phyloP scores from a whole-genome alignment of 148 eudicot species.

The Rhododendron ovatum region DNA sequence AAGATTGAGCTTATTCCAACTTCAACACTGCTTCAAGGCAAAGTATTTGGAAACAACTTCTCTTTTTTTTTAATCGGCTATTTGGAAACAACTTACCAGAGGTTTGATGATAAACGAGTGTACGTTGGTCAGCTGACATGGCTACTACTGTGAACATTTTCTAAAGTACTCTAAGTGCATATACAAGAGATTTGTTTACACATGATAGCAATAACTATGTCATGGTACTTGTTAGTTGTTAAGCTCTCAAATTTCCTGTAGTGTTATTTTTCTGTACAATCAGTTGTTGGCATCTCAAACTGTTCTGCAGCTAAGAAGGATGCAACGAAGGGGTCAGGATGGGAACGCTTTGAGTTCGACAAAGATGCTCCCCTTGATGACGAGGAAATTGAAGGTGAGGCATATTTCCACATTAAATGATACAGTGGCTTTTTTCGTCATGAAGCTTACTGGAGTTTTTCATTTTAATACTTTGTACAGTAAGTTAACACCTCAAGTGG shows the following conservation, averaged over 20 bases:
- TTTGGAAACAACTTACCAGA: neutral
- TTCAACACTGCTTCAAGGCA: neutral
- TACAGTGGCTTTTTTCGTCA: neutral
- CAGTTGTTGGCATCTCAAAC: slow-evolving; percentile 1
- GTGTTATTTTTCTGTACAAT: neutral
- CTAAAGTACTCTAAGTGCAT: neutral
- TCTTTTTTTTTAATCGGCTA: too few species aligned
- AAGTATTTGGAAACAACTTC: neutral
- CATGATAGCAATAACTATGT: neutral
- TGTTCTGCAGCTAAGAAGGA: slow-evolving; percentile 67
- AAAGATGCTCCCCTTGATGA: slow-evolving; percentile 94
- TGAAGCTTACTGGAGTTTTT: neutral
- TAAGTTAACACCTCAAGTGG: neutral
- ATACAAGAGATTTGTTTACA: neutral
- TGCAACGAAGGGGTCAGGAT: slow-evolving; percentile 62
- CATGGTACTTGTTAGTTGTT: neutral
- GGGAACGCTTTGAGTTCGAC: slow-evolving; percentile 93
- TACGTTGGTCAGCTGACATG: neutral
- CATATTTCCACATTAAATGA: slow-evolving; percentile 1
- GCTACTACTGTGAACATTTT: neutral
- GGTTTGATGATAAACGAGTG: neutral
- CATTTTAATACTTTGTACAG: neutral
- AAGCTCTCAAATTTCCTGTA: neutral
- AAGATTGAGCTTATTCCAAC: neutral
- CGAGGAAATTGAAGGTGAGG: slow-evolving; percentile 79